These are phyloP conservation scores for Colletotrichum somersetense DNA, from an alignment of 2,329 filamentous ascomycete species.

Conservation along the genomic window DNA sequence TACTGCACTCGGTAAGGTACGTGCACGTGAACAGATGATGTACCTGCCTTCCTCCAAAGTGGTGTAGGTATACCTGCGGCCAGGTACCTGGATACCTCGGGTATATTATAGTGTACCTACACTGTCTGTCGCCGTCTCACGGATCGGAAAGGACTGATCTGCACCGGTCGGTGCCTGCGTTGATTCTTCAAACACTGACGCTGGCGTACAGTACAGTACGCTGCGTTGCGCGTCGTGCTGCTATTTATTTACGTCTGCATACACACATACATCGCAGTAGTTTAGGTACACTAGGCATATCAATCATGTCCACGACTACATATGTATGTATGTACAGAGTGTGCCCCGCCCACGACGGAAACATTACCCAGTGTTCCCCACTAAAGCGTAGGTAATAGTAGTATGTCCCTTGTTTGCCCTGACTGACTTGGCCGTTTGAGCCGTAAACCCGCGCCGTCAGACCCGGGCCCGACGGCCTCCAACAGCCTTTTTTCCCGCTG, in stretches of 20 bases:
- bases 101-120: neutral
- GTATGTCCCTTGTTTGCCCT: neutral
- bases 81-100: no score
- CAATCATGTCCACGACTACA: no score
- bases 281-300: no score
- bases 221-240: neutral
- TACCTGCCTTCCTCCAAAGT: neutral
- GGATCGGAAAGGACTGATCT: neutral
- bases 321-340: no score
- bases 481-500: no score
- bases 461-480: neutral
- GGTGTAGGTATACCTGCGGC: no score
- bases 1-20: no score
- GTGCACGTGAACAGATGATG: neutral
- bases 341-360: no score
- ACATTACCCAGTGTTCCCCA: no score
- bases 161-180: neutral
- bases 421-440: slow-evolving; percentile 6
- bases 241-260: neutral
- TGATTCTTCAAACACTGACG: neutral
- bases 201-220: neutral
- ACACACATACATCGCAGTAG: no score
- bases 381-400: neutral
- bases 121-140: neutral
- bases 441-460: slow-evolving; percentile 10